Percentiles rank a stretch among this genome's conserved stretches.
phyloP scores from a whole-genome alignment of 1,284 basidiomycete species.

The Tausonia pullulans region DNA sequence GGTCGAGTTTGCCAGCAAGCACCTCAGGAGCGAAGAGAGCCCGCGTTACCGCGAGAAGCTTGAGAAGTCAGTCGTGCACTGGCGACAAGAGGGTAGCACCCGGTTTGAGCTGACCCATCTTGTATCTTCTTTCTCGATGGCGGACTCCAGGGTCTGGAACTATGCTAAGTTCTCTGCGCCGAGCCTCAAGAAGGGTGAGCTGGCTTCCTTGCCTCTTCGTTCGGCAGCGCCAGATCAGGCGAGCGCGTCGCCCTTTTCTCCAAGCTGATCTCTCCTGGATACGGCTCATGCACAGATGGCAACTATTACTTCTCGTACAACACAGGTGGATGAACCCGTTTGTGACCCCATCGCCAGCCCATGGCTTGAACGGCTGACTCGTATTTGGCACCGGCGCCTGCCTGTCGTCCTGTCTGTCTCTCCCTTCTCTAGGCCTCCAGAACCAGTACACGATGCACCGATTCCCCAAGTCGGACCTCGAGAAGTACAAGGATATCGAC shows the following conservation, averaged over 20 bases:
- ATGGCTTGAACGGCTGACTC: too few relatives aligned
- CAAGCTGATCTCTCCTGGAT: too few relatives aligned
- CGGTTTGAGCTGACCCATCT: too few relatives aligned
- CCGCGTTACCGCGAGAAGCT: too few relatives aligned
- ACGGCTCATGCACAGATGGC: conserved; percentile 36
- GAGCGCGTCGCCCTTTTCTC: too few relatives aligned
- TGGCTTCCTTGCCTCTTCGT: too few relatives aligned
- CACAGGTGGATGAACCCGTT: conserved; percentile 36
- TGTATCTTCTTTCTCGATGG: too few relatives aligned
- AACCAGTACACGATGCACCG: conserved; percentile 49
- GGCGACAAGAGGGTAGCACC: too few relatives aligned
- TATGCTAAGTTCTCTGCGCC: conserved; percentile 61
- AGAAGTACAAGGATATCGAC: conserved; percentile 38
- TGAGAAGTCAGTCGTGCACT: too few relatives aligned
- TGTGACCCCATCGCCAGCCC: too few relatives aligned
- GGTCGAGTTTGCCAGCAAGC: conserved; percentile 47
- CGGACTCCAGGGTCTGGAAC: conserved; percentile 36
- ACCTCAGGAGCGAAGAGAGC: conserved; percentile 37
- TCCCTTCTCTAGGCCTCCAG: conserved; percentile 7
- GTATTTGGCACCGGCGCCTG: too few relatives aligned
- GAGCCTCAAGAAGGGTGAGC: conserved; percentile 37
- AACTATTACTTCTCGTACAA: conserved; percentile 70
- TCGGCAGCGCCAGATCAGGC: too few relatives aligned
- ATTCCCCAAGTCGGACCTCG: conserved; percentile 45
- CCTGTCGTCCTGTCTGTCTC: neutral